A percentile compares a stretch with the other conserved stretches of the same genome.
These are phyloP conservation scores for Oryza meridionalis DNA, from an alignment of 176 grass and related monocot genomes.

Conservation along the genomic window DNA sequence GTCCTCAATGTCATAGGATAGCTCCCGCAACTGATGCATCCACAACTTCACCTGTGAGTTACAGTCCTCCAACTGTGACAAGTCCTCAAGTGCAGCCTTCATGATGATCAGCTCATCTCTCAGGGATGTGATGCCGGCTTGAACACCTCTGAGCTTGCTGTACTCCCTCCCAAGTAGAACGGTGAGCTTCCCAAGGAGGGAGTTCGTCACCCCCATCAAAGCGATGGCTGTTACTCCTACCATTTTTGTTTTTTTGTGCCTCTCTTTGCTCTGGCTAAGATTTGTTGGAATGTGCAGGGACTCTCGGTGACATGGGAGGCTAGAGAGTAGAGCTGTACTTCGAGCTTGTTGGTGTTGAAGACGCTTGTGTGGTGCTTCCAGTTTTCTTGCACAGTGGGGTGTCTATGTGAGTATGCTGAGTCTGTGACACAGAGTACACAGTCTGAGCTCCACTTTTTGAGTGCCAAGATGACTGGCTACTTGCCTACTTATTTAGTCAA, in stretches of 20 bases:
- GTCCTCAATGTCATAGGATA: conserved; percentile 46
- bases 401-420: too few relatives aligned
- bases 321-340: too few relatives aligned
- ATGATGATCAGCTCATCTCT: conserved; percentile 41
- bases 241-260: conserved; percentile 7
- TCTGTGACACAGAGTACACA: too few relatives aligned
- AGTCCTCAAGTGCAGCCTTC: conserved; percentile 20
- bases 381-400: too few relatives aligned
- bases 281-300: too few relatives aligned
- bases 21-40: conserved; percentile 36
- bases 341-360: too few relatives aligned
- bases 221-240: conserved; percentile 26
- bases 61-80: background rate
- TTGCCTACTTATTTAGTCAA: too few relatives aligned
- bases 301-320: too few relatives aligned
- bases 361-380: too few relatives aligned
- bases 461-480: too few relatives aligned
- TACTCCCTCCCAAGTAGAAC: background rate
- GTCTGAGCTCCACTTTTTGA: too few relatives aligned
- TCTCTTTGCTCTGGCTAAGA: too few relatives aligned
- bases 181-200: background rate
- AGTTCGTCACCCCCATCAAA: conserved; percentile 30
- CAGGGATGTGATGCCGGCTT: background rate
- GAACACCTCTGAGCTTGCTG: background rate
- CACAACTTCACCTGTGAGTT: background rate